Base-by-base conservation (phyloP, 352 stramenopile genomes). In the Phytophthora europaea region DNA sequence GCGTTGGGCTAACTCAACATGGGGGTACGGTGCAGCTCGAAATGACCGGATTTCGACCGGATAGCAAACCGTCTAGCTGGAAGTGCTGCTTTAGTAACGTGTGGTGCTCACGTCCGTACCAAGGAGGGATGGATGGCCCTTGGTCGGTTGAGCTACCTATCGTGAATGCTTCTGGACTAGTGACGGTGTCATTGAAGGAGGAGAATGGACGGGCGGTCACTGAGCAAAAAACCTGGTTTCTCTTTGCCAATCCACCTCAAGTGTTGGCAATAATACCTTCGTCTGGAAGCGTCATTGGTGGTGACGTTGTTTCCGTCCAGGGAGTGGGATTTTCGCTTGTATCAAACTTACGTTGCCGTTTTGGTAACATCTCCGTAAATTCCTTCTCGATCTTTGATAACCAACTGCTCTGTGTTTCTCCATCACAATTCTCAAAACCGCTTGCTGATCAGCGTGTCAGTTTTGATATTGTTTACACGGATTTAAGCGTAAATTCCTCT, bases 81-180 rank as follows among this genome's bases (percentile, higher is more conserved):
- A 70, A 53, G 5, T 88, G 79, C 71, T 85, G 79, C 34, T 88
- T 88, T 9, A 74, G 71, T 36, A 51, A 63, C 10, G 60, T 66
- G 6, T 38, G 20, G 47, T 88, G 76, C 55, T 73, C 58, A 33
- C 18, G n/a, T 26, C 10, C 81, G 7, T 64, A 71, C 31, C 53
- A 56, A 52, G 6, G 34, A 58, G 36, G 33, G 3, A 10, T 47
- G 0, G 12, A 40, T 20, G 65, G 56, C 7, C 20, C 23, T 28
- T 81, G 59, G 63, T 48, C 47, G 50, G 69, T 78, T 6, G n/a
- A 13, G n/a, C 34, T 61, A 38, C 81, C 70, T n/a, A 38, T 13
- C 16, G 54, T 73, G 12, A 61, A 65, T 58, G 38, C 31, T 4
- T 63, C 65, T 43, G 69, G 74, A n/a, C 22, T 80, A 15, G 58